Conservation (phyloP, 257 asterid species). For the Solanum gandarillasii region DNA sequence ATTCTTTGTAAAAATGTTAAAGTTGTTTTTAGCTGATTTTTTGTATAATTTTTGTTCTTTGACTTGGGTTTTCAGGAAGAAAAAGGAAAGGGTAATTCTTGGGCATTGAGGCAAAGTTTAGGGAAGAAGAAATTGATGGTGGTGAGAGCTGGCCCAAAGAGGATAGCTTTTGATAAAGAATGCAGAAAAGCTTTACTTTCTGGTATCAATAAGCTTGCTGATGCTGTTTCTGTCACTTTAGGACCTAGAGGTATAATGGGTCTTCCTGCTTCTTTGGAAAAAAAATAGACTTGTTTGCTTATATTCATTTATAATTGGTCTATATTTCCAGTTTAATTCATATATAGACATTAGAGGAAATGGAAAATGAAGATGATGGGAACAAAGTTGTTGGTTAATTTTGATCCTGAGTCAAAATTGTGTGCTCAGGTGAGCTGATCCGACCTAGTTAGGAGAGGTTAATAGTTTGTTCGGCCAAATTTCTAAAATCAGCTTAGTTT, state of each 20-base stretch:
- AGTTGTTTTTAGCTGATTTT: not conserved
- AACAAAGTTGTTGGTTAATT: not conserved
- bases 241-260: conserved; percentile 70
- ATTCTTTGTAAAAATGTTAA: not conserved
- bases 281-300: not conserved
- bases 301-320: not conserved
- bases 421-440: not conserved
- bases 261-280: not conserved
- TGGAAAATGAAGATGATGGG: not conserved
- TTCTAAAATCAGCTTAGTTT: not conserved
- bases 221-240: conserved; percentile 87
- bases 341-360: not conserved
- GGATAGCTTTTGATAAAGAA: conserved; percentile 58
- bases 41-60: not conserved
- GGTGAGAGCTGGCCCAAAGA: conserved; percentile 80
- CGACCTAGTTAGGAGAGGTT: not conserved
- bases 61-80: not conserved
- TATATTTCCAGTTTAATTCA: not conserved
- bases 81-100: not conserved
- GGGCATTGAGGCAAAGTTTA: not conserved
- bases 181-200: conserved; percentile 69
- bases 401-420: not conserved
- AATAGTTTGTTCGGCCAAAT: not conserved
- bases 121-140: conserved; percentile 16
- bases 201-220: conserved; percentile 91